Conservation (phyloP, 2,329 filamentous ascomycete genomes). For the Pezizomycotina sp. region DNA sequence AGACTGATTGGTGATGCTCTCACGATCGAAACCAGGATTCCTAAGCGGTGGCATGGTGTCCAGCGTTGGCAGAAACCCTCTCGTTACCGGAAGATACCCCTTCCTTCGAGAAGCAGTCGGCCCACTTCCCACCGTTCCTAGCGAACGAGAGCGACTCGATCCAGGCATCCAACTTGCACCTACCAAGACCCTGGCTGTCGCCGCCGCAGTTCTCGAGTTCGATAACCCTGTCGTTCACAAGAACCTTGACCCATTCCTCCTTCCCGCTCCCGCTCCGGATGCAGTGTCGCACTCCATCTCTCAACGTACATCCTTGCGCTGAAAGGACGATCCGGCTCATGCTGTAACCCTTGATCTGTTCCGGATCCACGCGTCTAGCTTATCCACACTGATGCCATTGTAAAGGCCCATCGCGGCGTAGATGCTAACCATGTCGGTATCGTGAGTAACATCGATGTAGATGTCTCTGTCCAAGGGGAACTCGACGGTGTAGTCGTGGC, state of each 20-base stretch:
- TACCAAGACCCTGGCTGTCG: slow-evolving; percentile 52
- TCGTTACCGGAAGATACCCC: too few species aligned
- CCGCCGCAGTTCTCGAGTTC: slow-evolving; percentile 54
- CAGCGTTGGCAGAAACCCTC: too few species aligned
- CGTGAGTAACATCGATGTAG: slow-evolving; percentile 82
- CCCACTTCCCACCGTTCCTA: slow-evolving; percentile 54
- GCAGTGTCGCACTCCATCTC: slow-evolving; percentile 56
- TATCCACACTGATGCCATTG: slow-evolving; percentile 43
- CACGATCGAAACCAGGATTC: too few species aligned
- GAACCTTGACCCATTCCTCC: slow-evolving; percentile 57
- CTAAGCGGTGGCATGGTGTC: too few species aligned
- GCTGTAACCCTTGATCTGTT: slow-evolving; percentile 49
- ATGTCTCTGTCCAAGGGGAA: slow-evolving; percentile 55
- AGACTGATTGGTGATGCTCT: too few species aligned
- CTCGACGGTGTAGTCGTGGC: slow-evolving; percentile 62
- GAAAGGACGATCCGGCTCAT: slow-evolving; percentile 71
- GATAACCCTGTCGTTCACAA: slow-evolving; percentile 71
- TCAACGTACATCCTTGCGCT: slow-evolving; percentile 71
- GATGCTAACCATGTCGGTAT: slow-evolving; percentile 67
- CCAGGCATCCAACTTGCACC: slow-evolving; percentile 54
- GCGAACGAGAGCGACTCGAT: slow-evolving; percentile 62
- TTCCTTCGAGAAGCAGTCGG: too few species aligned
- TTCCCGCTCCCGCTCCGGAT: too few species aligned
- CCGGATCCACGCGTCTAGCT: slow-evolving; percentile 36
- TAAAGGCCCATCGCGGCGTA: slow-evolving; percentile 65